Evolutionary conservation across 2,329 filamentous ascomycete genomes (phyloP), one percentile per base, ranked within the genome.

Genomic region (Dactylellina drechsleri): DNA sequence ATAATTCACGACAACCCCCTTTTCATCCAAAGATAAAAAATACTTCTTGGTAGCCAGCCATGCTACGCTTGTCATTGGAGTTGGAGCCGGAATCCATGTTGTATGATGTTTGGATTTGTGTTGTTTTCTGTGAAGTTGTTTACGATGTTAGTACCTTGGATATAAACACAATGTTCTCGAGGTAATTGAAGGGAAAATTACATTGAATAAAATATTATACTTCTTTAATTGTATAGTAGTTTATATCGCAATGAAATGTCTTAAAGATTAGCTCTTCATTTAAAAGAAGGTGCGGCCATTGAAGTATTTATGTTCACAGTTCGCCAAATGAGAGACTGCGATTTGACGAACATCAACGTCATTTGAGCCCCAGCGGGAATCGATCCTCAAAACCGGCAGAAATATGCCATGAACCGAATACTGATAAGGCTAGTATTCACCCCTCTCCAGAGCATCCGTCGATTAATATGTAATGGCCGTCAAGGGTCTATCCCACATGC

Each of bases 21-120:
- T 64, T 26, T 52, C 71, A 75, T 76, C 15, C 5, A 20, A 18
- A 12, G 10, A 23, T 18, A 52, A 13, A 23, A 18, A 20, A 18
- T 54, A 67, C 71, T 15, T 75, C 64, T 23, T 64, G 50, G 53
- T 53, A 68, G 13, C 71, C 64, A 1, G 40, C 59, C 58, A 75
- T 59, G 58, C 71, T 50, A 12, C 50, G 40, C 18, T 68, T 68
- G 40, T 64, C 64, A 23, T 75, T 68, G 6, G 64, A 59, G 36
- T 64, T 67, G 52, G 70, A 59, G 36, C 58, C 62, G 52, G 70
- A 65, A 20, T 75, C 66, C 68, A 73, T 73, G 28, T 73, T 54
- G 67, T 52, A 49, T 41, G 49, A 23, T 23, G 23, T 23, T 23
- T 60, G 13, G 13, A 18, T 58, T 12, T 68, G 71, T 53, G 57